Conservation (phyloP, 495 filamentous ascomycete genomes). For the Penicillium coffeae region DNA sequence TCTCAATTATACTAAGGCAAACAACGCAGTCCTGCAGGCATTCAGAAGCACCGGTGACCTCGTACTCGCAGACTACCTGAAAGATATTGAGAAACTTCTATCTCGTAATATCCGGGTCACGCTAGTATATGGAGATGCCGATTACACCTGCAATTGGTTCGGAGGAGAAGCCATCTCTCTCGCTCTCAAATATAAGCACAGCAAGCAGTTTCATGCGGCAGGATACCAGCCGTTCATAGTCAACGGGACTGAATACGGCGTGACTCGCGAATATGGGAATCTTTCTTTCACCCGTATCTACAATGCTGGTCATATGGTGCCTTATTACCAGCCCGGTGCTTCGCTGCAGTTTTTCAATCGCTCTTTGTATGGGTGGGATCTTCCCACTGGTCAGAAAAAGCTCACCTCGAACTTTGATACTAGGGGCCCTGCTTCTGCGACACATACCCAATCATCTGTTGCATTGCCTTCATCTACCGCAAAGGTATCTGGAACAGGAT, state of each 20-base stretch:
- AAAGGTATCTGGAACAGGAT: too few relatives aligned
- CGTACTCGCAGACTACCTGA: conserved; percentile 43
- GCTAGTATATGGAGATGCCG: conserved; percentile 66
- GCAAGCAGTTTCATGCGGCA: conserved; percentile 39
- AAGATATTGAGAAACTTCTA: conserved; percentile 51
- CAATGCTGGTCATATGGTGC: conserved; percentile 59
- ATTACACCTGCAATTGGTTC: conserved; percentile 54
- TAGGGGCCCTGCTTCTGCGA: conserved; percentile 45
- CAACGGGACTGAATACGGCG: conserved; percentile 42
- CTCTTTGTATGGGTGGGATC: conserved; percentile 48
- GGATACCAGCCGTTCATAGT: conserved; percentile 44
- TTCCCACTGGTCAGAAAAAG: conserved; percentile 46
- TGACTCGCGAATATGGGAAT: conserved; percentile 54
- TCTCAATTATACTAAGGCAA: conserved; percentile 61
- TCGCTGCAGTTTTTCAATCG: conserved; percentile 54
- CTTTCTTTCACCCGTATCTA: conserved; percentile 61
- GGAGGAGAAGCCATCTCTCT: conserved; percentile 42
- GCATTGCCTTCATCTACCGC: conserved; percentile 35
- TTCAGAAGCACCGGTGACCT: conserved; percentile 51
- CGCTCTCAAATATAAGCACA: conserved; percentile 35
- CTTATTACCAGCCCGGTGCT: conserved; percentile 54
- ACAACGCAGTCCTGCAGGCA: conserved; percentile 41
- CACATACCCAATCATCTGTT: conserved; percentile 55
- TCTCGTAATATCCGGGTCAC: conserved; percentile 61
- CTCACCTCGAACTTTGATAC: conserved; percentile 44